Base-by-base conservation (phyloP, 2,329 filamentous ascomycete species). In the Penicillium fuscoglaucum region DNA sequence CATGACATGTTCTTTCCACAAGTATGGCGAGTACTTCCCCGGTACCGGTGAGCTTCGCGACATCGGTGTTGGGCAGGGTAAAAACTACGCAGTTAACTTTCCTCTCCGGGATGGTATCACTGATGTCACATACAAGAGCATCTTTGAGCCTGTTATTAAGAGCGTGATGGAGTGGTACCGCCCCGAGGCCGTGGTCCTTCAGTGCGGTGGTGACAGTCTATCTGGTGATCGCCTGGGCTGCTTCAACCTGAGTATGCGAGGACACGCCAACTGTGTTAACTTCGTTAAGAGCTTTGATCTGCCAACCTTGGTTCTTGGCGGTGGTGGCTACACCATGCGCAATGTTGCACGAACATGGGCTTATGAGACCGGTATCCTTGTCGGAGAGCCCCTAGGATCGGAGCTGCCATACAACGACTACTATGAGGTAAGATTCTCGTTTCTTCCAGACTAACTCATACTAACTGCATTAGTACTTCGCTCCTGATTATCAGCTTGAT, bases 321-420 rank as follows among this genome's bases (percentile, higher is more conserved):
- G 87, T 41, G 87, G 87, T 65, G 87, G 87, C 40, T 89, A 89
- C 68, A 89, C 87, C 0, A 89, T 89, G 85, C 80, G 87, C 53
- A 89, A 83, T 60, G 81, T 83, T 51, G 79, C 81, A 45, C 80
- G 86, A 49, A 88, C 86, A 1, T 87, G 84, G 85, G 80, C 80
- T 24, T 84, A 80, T 67, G 79, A 97, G 85, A 89, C 77, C 66
- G 93, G 93, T 64, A 84, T 92, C 58, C 83, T 98, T 9, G 90
- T 97, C 21, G 90, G 90, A 29, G 86, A 93, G 60, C 84, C 90
- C 31, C 90, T 98, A 83, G 83, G 86, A 12, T 83, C 89, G 6
- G 87, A 90, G n/a, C 82, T 98, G 41, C 93, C 93, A 0, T 98
- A 92, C 76, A 98, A 96, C 63, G 93, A 98, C 79, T 98, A 98